Conservation (phyloP, 2,329 filamentous ascomycete genomes). For the Botrytis byssoidea region DNA sequence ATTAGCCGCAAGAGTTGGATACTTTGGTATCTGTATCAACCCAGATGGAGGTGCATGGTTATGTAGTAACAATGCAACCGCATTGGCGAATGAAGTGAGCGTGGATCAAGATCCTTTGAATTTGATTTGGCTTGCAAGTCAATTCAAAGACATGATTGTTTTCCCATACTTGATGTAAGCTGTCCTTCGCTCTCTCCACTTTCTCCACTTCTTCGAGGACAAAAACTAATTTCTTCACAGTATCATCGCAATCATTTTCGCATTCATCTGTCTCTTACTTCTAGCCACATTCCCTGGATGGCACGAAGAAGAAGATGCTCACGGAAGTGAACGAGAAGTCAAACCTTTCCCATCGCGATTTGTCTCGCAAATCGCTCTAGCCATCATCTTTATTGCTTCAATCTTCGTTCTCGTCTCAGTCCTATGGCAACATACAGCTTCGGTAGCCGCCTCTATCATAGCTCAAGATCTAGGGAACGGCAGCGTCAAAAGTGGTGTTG, state of each 20-base stretch:
- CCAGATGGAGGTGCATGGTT: constrained; percentile 87
- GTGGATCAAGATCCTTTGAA: constrained; percentile 95
- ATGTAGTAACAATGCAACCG: constrained; percentile 95
- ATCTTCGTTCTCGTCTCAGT: constrained; percentile 73
- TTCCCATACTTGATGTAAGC: constrained; percentile 93
- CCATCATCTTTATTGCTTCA: constrained; percentile 80
- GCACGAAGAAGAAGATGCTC: constrained; percentile 84
- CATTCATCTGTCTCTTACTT: constrained; percentile 91
- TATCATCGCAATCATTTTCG: constrained; percentile 96
- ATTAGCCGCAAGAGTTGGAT: constrained; percentile 89
- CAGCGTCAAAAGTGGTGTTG: constrained; percentile 80
- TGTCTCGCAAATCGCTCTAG: constrained; percentile 88
- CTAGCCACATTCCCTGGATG: constrained; percentile 96
- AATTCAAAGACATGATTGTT: constrained; percentile 98
- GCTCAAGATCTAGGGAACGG: constrained; percentile 92
- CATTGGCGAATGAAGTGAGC: constrained; percentile 82
- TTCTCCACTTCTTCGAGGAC: neutral
- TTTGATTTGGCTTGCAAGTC: constrained; percentile 92
- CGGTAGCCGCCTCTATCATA: constrained; percentile 89
- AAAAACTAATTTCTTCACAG: constrained; percentile 45
- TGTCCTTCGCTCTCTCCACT: constrained; percentile 6
- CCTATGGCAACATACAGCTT: constrained; percentile 92
- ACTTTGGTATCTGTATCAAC: constrained; percentile 97
- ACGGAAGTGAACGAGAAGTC: constrained; percentile 82
- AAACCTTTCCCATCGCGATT: constrained; percentile 91